Base-by-base conservation (phyloP, 2,329 filamentous ascomycete genomes). In the Fusarium sp. region DNA sequence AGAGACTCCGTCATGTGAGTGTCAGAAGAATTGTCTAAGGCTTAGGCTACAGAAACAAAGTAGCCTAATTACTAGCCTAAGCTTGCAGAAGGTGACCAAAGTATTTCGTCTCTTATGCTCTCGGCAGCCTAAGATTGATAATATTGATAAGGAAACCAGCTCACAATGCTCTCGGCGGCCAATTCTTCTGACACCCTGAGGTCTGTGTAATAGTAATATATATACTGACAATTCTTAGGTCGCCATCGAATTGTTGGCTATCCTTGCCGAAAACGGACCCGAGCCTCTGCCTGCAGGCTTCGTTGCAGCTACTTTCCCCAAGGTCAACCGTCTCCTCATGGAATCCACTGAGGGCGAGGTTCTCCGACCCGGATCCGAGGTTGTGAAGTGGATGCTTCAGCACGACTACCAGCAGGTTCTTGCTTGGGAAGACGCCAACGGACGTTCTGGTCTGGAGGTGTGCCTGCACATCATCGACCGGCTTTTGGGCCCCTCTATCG, bases 381-480 rank as follows among this genome's bases (percentile, higher is more conserved):
- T 93, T 0, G 90, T 97, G 71, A 95, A 96, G 81, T 94, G 93
- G 78, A 93, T 98, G 80, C 87, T 99, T 34, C 88, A 90, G 71
- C 94, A 98, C 78, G 96, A 98, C 76, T 91, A 95, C 72, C 88
- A 94, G 68, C 96, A 98, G 77, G 89, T 98, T 43, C 92, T 98
- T 73, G 88, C 87, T 69, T 99, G 94, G 91, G 89, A 90, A 37
- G 93, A 97, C 76, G 89, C 90, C 70, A 88, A 86, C 46, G 92
- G 92, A 42, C 93, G 93, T 74, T 92, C 89, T 40, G 95, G 95
- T 18, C 86, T 98, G 13, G 94, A 98, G 79, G 90, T 97, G 30
- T 93, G 93, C 62, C 87, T 99, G 49, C 89, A 93, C 69, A 96
- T 99, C 73, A 93, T 99, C 68, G 96, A 98, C 78, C 92, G 95